Evolutionary conservation across 2,329 filamentous ascomycete species (phyloP).

Genomic region (Allantophomopsis cytisporea): DNA sequence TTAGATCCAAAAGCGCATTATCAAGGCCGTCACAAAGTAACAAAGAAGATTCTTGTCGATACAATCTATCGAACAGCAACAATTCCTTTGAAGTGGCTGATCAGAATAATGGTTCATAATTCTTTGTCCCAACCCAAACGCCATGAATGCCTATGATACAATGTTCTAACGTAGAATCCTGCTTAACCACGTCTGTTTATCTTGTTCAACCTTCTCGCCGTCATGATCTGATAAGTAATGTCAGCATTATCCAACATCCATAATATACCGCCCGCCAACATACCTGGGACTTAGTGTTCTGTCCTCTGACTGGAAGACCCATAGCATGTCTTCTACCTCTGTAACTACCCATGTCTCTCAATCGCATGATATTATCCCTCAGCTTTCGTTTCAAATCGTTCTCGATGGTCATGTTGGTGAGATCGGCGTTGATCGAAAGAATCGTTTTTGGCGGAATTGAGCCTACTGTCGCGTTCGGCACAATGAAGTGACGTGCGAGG

Average conservation of each 20-base stretch:
- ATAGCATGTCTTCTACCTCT: conserved; percentile 85
- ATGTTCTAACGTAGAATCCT: background rate
- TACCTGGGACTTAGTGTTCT: conserved; percentile 71
- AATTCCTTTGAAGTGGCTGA: too few species aligned
- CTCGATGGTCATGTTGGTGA: conserved; percentile 88
- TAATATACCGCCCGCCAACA: conserved; percentile 2
- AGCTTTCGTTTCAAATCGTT: conserved; percentile 70
- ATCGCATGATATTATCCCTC: conserved; percentile 69
- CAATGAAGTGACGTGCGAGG: conserved; percentile 81
- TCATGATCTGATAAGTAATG: conserved; percentile 35
- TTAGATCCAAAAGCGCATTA: too few species aligned
- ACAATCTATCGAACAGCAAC: too few species aligned
- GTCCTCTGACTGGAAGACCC: conserved; percentile 80
- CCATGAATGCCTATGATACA: background rate
- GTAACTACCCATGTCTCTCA: conserved; percentile 87
- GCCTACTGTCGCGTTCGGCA: conserved; percentile 68
- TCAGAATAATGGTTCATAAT: too few species aligned
- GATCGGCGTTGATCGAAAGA: conserved; percentile 68
- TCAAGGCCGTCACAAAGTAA: too few species aligned
- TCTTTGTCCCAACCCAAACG: background rate
- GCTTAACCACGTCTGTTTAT: conserved; percentile 32
- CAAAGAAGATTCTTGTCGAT: too few species aligned
- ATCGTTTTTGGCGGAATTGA: conserved; percentile 63
- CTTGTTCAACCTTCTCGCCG: conserved; percentile 47
- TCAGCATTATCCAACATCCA: conserved; percentile 5